A percentile compares a stretch with the other conserved stretches of the same genome.
phyloP scores from a whole-genome alignment of 192 early-diverging fungal genomes.

The Dispira parvispora region DNA sequence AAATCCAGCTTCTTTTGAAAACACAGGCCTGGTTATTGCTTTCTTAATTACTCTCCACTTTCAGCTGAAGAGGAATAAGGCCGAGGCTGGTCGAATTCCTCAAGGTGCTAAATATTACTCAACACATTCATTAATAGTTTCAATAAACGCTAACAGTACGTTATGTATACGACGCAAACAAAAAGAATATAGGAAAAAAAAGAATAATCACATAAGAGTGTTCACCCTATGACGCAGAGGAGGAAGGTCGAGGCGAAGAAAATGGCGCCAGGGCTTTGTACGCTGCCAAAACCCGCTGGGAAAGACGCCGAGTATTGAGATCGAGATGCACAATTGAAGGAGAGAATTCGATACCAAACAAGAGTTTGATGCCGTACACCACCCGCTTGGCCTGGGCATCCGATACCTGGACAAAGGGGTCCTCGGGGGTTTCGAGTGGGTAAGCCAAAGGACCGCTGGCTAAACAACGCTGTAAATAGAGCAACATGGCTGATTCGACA shows the following conservation, averaged over 20 bases:
- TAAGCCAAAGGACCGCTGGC: slow-evolving; percentile 26
- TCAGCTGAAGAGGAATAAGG: too few relatives aligned
- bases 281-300: slow-evolving; percentile 35
- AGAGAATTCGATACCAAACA: slow-evolving; percentile 82
- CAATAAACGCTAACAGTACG: too few relatives aligned
- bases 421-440: slow-evolving; percentile 21
- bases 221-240: too few relatives aligned
- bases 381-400: slow-evolving; percentile 50
- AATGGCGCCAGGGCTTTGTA: slow-evolving; percentile 35
- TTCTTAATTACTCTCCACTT: too few relatives aligned
- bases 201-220: too few relatives aligned
- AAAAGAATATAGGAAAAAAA: too few relatives aligned
- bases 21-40: too few relatives aligned
- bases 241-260: slow-evolving; percentile 12
- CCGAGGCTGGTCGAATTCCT: too few relatives aligned
- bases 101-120: too few relatives aligned
- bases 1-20: too few relatives aligned
- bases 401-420: slow-evolving; percentile 24
- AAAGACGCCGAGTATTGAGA: slow-evolving; percentile 28
- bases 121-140: too few relatives aligned
- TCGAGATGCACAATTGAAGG: slow-evolving; percentile 47
- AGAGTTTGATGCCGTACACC: slow-evolving; percentile 62
- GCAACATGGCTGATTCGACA: slow-evolving; percentile 21
- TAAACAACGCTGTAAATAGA: slow-evolving; percentile 27
- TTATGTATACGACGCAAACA: too few relatives aligned